These are phyloP conservation scores for Musa balbisiana DNA, from an alignment of 202 grass and related monocot species.

Conservation along the genomic window DNA sequence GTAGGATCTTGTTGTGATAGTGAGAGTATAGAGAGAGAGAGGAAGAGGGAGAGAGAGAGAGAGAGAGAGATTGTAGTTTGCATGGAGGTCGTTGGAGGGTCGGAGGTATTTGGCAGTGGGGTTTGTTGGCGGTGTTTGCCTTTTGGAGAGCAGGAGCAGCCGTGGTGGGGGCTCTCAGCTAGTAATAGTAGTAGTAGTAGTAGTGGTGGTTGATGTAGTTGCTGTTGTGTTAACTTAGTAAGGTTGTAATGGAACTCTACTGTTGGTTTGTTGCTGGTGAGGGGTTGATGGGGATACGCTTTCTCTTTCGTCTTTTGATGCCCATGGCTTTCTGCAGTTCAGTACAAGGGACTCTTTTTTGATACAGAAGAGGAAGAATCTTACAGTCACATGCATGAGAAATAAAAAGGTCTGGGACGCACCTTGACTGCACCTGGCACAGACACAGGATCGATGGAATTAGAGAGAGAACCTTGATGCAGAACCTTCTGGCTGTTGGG, in stretches of 20 bases:
- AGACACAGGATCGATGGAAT: background rate
- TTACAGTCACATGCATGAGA: slow-evolving; percentile 9
- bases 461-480: no score
- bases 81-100: background rate
- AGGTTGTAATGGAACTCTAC: background rate
- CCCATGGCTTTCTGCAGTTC: slow-evolving; percentile 5
- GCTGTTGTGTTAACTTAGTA: background rate
- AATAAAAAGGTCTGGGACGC: background rate
- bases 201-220: background rate
- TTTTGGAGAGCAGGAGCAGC: background rate
- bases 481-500: no score
- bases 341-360: slow-evolving; percentile 11
- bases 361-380: slow-evolving; percentile 13
- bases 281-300: background rate
- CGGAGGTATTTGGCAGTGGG: slow-evolving; percentile 1
- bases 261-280: background rate
- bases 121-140: slow-evolving; percentile 8
- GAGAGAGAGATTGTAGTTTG: background rate
- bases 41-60: background rate
- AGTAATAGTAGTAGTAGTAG: background rate
- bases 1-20: background rate
- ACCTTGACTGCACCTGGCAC: background rate
- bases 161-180: no score
- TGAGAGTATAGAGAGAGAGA: background rate
- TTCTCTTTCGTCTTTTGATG: no score